Base-by-base conservation (phyloP, 2,329 filamentous ascomycete species). In the Fusarium neocosmosporiellum region DNA sequence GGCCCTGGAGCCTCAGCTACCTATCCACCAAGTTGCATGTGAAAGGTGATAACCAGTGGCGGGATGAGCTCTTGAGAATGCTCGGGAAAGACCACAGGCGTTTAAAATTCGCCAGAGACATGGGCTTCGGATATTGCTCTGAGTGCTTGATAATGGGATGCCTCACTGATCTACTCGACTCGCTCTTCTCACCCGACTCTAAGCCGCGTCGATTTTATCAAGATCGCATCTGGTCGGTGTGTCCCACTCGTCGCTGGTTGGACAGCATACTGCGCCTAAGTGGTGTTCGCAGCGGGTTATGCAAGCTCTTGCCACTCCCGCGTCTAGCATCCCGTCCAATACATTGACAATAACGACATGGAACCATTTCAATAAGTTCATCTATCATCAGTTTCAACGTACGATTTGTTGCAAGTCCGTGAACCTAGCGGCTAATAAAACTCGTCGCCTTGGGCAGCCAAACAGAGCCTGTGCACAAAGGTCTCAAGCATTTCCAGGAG, bases 211-310 rank as follows among this genome's bases (percentile, higher is more conserved):
- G n/a, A 31, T 53, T 53, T 53, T 53, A 53, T 34, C 31, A 55
- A 55, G 53, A 55, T 36, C 53, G 48, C 29, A 53, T 53, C 48
- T 20, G 48, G 27, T n/a, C 33, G 48, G 48, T 31, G 48, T 53
- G 48, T 53, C 48, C 48, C 58, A 31, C 55, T 43, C 55, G 24
- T 69, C 63, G 34, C 27, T 59, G 39, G 55, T 53, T 70, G 48
- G 61, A 67, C 59, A 67, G 62, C 41, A 73, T 59, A 54, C 70
- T 63, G 70, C 66, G 62, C n/a, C 59, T 60, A 36, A 59, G 55
- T 58, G 70, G 66, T 54, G 59, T 63, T 73, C 41, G 59, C 59
- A 70, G 58, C 46, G 36, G 34, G 61, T 46, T 65, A 73, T 73
- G 67, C 67, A 73, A 72, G 63, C 66, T 50, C 43, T 58, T 55